These are phyloP conservation scores for Ophiostoma triangulosporum DNA, from an alignment of 2,329 filamentous ascomycete genomes.

Conservation along the genomic window DNA sequence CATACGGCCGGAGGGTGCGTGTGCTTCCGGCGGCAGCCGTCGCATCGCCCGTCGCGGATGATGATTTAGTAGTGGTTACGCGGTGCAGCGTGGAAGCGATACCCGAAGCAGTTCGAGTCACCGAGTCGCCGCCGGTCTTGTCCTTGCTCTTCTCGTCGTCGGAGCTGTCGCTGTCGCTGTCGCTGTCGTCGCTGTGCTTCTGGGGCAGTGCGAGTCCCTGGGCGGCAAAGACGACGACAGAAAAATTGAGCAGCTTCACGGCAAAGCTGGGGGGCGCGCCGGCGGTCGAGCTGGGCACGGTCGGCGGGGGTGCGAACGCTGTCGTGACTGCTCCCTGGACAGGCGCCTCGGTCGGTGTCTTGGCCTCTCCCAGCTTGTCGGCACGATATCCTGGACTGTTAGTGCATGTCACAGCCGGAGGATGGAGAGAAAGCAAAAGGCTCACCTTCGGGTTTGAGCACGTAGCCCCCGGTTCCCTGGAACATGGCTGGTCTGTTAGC, in stretches of 20 bases:
- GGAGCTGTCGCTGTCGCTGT: background rate
- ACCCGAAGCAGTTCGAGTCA: background rate
- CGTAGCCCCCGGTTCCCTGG: conserved; percentile 66
- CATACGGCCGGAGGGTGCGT: conserved; percentile 57
- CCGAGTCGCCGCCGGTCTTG: background rate
- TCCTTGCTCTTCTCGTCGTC: background rate
- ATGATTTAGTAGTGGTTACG: background rate
- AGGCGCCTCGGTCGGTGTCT: conserved; percentile 14
- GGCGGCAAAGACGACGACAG: conserved; percentile 60
- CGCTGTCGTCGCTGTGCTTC: background rate
- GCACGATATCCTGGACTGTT: conserved; percentile 24
- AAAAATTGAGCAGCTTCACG: conserved; percentile 52
- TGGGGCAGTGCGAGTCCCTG: conserved; percentile 58
- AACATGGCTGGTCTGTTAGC: conserved; percentile 13
- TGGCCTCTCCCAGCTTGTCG: conserved; percentile 14
- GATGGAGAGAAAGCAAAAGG: background rate
- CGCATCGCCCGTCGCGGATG: background rate
- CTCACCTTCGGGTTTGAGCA: conserved; percentile 64
- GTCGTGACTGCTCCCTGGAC: conserved; percentile 5
- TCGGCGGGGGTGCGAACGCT: conserved; percentile 6
- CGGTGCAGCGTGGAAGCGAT: background rate
- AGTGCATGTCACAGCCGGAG: background rate
- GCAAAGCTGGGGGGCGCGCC: conserved; percentile 22
- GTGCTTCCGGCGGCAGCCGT: background rate
- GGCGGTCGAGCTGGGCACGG: background rate